Conservation (phyloP, 2,329 filamentous ascomycete species). For the Diaporthe humulicola region DNA sequence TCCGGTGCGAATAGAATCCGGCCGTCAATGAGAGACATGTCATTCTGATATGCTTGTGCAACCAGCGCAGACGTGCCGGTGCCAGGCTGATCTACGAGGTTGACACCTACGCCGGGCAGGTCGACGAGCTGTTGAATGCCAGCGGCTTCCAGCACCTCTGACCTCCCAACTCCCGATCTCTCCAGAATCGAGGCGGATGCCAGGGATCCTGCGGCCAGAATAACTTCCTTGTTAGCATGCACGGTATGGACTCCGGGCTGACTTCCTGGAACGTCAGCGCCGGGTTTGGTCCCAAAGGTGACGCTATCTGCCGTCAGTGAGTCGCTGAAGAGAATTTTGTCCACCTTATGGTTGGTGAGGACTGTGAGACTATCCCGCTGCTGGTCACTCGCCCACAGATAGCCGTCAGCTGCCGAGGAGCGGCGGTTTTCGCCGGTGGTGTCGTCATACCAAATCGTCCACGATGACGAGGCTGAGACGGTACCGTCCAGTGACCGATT, state of each 20-base stretch:
- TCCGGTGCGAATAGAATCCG: conserved; percentile 42
- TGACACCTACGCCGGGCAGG: conserved; percentile 36
- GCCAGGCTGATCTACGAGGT: conserved; percentile 43
- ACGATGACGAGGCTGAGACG: conserved; percentile 45
- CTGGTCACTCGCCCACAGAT: conserved; percentile 36
- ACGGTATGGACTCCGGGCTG: not conserved
- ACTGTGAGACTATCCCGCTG: conserved; percentile 32
- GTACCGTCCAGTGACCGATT: conserved; percentile 40
- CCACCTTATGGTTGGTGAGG: conserved; percentile 37
- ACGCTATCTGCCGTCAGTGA: conserved; percentile 5
- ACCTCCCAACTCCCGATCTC: conserved; percentile 35
- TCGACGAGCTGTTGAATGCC: conserved; percentile 32
- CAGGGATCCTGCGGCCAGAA: conserved; percentile 37
- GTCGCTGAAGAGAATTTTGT: conserved; percentile 31
- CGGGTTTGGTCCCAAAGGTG: conserved; percentile 17
- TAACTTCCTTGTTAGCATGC: conserved; percentile 27
- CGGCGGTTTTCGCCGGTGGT: conserved; percentile 39
- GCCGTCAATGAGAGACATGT: conserved; percentile 42
- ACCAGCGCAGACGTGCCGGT: conserved; percentile 41
- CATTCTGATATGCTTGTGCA: conserved; percentile 40
- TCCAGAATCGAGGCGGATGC: conserved; percentile 35
- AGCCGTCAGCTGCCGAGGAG: conserved; percentile 43
- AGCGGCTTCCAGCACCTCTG: conserved; percentile 3
- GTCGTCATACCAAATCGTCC: conserved; percentile 44
- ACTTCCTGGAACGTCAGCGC: conserved; percentile 1